Base-by-base conservation (phyloP, 1,284 basidiomycete genomes). In the Sporisorium scitamineum region DNA sequence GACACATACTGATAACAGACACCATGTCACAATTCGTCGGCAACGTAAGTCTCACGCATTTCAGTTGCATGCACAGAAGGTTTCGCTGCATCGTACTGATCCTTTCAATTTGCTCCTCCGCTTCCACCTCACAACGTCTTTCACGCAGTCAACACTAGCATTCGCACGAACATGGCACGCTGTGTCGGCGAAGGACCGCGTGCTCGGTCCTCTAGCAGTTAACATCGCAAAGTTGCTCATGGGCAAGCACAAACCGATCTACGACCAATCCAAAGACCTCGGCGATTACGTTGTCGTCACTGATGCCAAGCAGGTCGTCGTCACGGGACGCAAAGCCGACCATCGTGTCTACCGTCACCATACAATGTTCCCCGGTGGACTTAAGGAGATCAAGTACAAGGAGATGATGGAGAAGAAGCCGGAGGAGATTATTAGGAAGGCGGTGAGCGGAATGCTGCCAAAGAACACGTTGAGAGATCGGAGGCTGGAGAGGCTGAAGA, bases 171-270 rank as follows among this genome's bases (percentile, higher is more conserved):
- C 94, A 54, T 99, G 96, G 97, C 95, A 98, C 86, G 93, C 94
- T 76, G 93, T 96, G 70, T 93, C 95, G 79, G 95, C 96, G 16
- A 90, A 92, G 26, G 92, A 94, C 79, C 91, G 95, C 47, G 88
- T 96, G 20, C 89, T 99, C 18, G 97, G 96, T 83, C 94, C 95
- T 87, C 90, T 98, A 7, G 95, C 96, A 7, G 92, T 93, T 80
- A 90, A 94, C 50, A 97, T 99, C 83, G 97, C 97, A 0, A 90
- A 93, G 63, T 93, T 94, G 27, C 89, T 99, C 61, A 98, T 98
- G 95, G 97, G 97, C 85, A 99, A 99, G 88, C 94, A 99, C 87
- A 99, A 99, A 86, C 96, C 97, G 20, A 94, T 97, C 55, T 98
- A 94, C 81, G 94, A 98, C 87, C 94, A 93, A 24, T 89, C 81